Evolutionary conservation across 768 basidiomycete species (phyloP).

Genomic region (Trametes meyenii): DNA sequence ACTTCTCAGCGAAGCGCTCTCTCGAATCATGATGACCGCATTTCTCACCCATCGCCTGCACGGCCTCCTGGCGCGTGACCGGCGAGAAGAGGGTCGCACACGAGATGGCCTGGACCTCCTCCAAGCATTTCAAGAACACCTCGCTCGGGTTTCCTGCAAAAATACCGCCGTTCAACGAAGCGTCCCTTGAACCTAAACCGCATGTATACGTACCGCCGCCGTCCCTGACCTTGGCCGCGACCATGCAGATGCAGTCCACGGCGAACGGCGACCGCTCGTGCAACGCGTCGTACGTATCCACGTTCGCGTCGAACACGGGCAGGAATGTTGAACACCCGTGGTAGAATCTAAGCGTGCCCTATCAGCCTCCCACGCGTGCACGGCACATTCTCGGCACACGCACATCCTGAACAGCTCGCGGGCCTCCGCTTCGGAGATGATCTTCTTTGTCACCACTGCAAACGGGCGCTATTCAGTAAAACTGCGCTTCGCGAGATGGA

Average conservation of each 20-base stretch:
- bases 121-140: conserved; percentile 67
- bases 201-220: conserved; percentile 68
- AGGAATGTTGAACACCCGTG: conserved; percentile 91
- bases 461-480: conserved; percentile 12
- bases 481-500: conserved; percentile 6
- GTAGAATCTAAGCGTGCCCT: conserved; percentile 65
- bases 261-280: conserved; percentile 92
- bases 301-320: conserved; percentile 80
- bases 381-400: conserved; percentile 30
- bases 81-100: conserved; percentile 87
- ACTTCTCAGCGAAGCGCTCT: not conserved
- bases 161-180: conserved; percentile 1
- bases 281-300: conserved; percentile 86
- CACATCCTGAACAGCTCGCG: conserved; percentile 86
- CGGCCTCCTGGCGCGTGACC: conserved; percentile 81
- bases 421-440: conserved; percentile 82
- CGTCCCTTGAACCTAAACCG: conserved; percentile 1
- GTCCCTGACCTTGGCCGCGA: conserved; percentile 87
- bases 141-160: conserved; percentile 71
- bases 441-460: conserved; percentile 80
- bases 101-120: conserved; percentile 86
- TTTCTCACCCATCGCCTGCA: conserved; percentile 88
- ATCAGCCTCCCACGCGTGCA: conserved; percentile 16
- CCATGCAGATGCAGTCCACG: conserved; percentile 91
- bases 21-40: conserved; percentile 9